phyloP scores from a whole-genome alignment of 371 early-diverging fungal genomes.

The Mortierella sp. region DNA sequence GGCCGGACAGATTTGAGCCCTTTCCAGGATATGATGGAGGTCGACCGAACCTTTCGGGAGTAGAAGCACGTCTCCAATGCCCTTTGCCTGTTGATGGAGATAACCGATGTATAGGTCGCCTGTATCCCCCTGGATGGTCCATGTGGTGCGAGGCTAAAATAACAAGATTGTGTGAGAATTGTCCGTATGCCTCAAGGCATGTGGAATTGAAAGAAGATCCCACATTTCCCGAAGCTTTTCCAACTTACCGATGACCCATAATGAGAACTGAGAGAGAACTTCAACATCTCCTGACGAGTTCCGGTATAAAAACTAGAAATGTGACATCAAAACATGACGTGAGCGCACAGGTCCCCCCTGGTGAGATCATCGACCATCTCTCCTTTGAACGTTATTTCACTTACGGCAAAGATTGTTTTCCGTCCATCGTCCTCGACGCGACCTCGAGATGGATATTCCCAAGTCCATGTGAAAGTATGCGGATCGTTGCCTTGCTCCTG shows the following conservation, averaged over 20 bases:
- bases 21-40: constrained; percentile 17
- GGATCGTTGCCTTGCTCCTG: neutral
- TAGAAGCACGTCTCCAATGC: constrained; percentile 46
- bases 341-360: neutral
- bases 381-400: constrained; percentile 3
- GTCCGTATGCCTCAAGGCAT: neutral
- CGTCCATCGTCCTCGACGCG: constrained; percentile 18
- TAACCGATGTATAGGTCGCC: constrained; percentile 9
- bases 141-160: neutral
- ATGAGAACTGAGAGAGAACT: constrained; percentile 26
- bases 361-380: neutral
- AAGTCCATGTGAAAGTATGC: constrained; percentile 24
- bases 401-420: constrained; percentile 41
- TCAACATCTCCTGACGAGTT: constrained; percentile 15
- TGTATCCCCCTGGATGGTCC: constrained; percentile 2
- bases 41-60: constrained; percentile 27
- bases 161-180: too few species aligned
- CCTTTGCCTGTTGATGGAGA: constrained; percentile 6
- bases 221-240: too few species aligned
- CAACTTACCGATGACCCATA: constrained; percentile 40
- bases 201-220: neutral
- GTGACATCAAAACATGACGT: too few species aligned
- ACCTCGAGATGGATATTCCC: constrained; percentile 22
- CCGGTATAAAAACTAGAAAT: constrained; percentile 16
- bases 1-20: constrained; percentile 17